Percentiles rank a stretch among this genome's conserved stretches.
phyloP scores from a whole-genome alignment of 495 filamentous ascomycete species.

The Penicillium desertorum region DNA sequence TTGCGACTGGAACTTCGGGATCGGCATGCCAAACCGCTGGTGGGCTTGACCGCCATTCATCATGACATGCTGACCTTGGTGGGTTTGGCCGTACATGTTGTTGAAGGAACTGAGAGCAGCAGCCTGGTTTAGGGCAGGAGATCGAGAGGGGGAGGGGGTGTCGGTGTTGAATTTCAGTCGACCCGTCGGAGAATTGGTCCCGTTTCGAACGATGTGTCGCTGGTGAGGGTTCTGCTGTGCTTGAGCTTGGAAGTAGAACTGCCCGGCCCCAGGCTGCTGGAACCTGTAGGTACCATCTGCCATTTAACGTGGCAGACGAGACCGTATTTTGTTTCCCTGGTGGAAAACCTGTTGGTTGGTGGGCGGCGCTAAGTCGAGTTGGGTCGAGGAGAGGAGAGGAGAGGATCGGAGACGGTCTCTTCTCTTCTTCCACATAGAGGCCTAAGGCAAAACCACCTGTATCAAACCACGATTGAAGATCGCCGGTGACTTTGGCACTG shows the following conservation, averaged over 20 bases:
- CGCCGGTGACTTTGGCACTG: constrained; percentile 10
- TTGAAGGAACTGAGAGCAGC: constrained; percentile 63
- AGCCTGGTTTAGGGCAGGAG: constrained; percentile 62
- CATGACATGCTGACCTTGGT: constrained; percentile 80
- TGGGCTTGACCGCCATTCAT: constrained; percentile 64
- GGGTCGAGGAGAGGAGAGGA: constrained; percentile 36
- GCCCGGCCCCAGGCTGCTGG: constrained; percentile 68
- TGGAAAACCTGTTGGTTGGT: constrained; percentile 26
- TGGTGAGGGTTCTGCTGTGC: constrained; percentile 51
- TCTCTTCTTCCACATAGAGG: constrained; percentile 54
- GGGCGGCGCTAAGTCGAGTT: constrained; percentile 23
- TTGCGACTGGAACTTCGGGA: constrained; percentile 71
- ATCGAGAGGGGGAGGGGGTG: constrained; percentile 70
- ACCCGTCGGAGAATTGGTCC: constrained; percentile 51
- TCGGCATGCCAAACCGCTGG: constrained; percentile 62
- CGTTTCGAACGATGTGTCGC: constrained; percentile 55
- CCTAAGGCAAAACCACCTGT: constrained; percentile 39
- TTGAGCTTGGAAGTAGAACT: constrained; percentile 59
- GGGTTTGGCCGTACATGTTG: constrained; percentile 78
- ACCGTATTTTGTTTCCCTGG: constrained; percentile 38
- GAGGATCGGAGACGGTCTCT: constrained; percentile 49
- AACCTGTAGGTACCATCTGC: constrained; percentile 81
- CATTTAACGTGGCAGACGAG: constrained; percentile 63
- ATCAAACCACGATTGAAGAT: constrained; percentile 12
- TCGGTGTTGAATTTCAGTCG: constrained; percentile 55